Base-by-base conservation (phyloP, 345 rosid species). In the Eucalyptus regnans region DNA sequence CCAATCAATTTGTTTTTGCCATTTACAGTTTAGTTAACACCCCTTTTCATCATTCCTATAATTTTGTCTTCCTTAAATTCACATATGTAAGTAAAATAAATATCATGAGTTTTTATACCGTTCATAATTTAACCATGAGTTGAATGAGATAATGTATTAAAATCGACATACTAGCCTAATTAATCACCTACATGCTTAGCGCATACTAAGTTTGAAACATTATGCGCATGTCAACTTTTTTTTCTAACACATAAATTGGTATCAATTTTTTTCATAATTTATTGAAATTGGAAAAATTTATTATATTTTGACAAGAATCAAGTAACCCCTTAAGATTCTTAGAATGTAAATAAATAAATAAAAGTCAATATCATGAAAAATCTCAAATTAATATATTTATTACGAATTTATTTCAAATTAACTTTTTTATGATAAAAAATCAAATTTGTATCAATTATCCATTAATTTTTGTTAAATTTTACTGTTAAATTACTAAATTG, bases 321-420 rank as follows among this genome's bases (percentile, higher is more conserved):
- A 71, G 1, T 20, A 33, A 23, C 7, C 13, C 44, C 1, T 60
- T 33, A 5, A 33, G 22, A 71, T 71, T 71, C 8, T 18, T 8
- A 62, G 4, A 62, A 62, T 6, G 31, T 20, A 52, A 52, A 52
- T 52, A 52, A 52, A 51, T 7, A 51, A 52, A 14, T 50, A 50
- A 50, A 51, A 56, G 0, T 23, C 0, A 56, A 56, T 23, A 2
- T 22, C 1, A 9, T 56, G 0, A 23, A 23, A 56, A 23, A 0
- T 56, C 0, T 23, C 0, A 56, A 56, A 56, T 0, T 0, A 0
- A 1, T 56, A 23, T 3, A 56, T 8, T 0, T 1, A 0, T 56
- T 9, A 56, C 0, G 0, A 23, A 23, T 56, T 56, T 56, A 56
- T 56, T 23, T 56, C 0, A 0, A 56, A 56, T 0, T 56, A 56